Evolutionary conservation across 2,329 filamentous ascomycete species (phyloP), one percentile per base, ranked within the genome.

Genomic region (Ascochyta clinopodiicola): DNA sequence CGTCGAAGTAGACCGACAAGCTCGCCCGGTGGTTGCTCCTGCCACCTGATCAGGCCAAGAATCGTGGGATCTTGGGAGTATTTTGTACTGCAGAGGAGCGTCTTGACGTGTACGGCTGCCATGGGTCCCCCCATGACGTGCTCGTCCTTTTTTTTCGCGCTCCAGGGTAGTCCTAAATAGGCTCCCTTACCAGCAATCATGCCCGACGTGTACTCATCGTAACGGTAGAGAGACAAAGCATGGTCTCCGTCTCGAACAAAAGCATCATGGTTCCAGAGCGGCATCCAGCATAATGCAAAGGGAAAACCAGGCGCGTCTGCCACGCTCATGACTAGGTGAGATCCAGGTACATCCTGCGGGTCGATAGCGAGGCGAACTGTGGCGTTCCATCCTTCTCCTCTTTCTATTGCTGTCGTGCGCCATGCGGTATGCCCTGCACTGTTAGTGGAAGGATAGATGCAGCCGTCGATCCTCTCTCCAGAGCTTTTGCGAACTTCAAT

Each of bases 51-150:
- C 24, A 99, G 80, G 15, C 91, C 90, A 17, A 97, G 79, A 10
- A 99, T 84, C 15, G 89, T 86, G 51, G 93, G 89, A 71, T 99
- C 93, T 72, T 99, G 95, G 0, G 94, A 97, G 71, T 96, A 96
- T 56, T 88, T 86, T 0, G 95, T 99, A 77, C 95, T 98, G 81
- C 93, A 97, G 6, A 99, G 85, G 67, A 91, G 96, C 0, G 93
- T 96, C 56, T 90, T 86, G 10, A 96, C 79, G 12, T 87, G 85
- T 31, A 99, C 77, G n/a, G 87, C 86, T 3, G 94, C 92, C 62
- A 96, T 84, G 3, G 90, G 88, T 0, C 91, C 91, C 21, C 52
- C 52, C 5, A 89, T 91, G 2, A 92, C 84, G 47, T 84, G 81
- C 71, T 87, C 86, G 49, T 94, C 91, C 65, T 89, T 88, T 82